phyloP scores from a whole-genome alignment of 306 rosid genomes.

The Astragalus glycyphyllos region DNA sequence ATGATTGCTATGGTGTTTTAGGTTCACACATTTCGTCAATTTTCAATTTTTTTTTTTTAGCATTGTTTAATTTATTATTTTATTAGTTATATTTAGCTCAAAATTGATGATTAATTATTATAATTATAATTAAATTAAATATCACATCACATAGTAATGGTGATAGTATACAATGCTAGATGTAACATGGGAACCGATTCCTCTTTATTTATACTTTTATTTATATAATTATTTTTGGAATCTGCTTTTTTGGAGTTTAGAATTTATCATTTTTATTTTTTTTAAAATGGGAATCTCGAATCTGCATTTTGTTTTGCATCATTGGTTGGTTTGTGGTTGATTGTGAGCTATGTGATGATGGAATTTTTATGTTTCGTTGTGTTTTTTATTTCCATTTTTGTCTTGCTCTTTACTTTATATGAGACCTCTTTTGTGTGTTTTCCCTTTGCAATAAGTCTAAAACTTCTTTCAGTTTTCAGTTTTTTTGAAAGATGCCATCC shows the following conservation, averaged over 20 bases:
- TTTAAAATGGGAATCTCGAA: constrained; percentile 38
- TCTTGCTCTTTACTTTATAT: constrained; percentile 9
- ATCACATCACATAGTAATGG: not conserved
- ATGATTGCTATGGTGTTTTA: constrained; percentile 81
- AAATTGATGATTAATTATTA: not conserved
- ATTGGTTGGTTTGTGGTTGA: constrained; percentile 44
- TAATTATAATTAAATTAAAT: not conserved
- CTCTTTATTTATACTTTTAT: not conserved
- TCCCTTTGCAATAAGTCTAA: constrained; percentile 13
- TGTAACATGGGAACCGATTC: not conserved
- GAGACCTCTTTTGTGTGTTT: not conserved
- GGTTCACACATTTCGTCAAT: constrained; percentile 43
- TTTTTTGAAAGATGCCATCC: constrained; percentile 25
- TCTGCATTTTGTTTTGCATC: constrained; percentile 39
- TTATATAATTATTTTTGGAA: not conserved
- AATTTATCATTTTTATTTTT: not conserved
- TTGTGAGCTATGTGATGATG: constrained; percentile 10
- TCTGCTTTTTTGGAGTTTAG: constrained; percentile 29
- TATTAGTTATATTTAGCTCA: not conserved
- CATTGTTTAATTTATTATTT: not conserved
- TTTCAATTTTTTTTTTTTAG: not conserved
- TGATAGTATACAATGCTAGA: not conserved
- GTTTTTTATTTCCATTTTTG: not conserved
- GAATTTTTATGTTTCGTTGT: constrained; percentile 29
- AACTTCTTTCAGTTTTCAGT: not conserved